Evolutionary conservation across 106 monocot species (phyloP).

Genomic region (Dioscorea dumetorum): DNA sequence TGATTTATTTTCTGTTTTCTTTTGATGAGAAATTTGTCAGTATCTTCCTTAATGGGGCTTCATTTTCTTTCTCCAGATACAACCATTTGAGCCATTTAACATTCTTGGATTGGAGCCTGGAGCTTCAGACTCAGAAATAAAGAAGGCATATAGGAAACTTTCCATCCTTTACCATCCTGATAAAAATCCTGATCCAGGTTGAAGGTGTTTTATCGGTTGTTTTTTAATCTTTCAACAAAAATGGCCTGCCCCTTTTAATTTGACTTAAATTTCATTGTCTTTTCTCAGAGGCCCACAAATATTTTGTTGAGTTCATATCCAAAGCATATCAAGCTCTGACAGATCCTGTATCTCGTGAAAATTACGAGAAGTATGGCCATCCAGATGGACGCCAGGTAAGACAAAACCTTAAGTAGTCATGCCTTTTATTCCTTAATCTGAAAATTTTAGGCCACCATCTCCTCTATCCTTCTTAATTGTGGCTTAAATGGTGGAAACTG

Average conservation of each 20-base stretch:
- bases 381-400: constrained; percentile 85
- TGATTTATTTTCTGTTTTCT: neutral
- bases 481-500: too few species aligned
- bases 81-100: constrained; percentile 85
- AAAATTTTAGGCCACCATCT: too few species aligned
- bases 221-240: neutral
- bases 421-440: too few species aligned
- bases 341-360: constrained; percentile 74
- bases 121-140: constrained; percentile 88
- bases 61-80: constrained; percentile 32
- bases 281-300: constrained; percentile 76
- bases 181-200: constrained; percentile 99
- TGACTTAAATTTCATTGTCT: constrained; percentile 6
- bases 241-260: neutral
- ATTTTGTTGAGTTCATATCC: constrained; percentile 73
- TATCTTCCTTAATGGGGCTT: neutral
- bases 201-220: neutral
- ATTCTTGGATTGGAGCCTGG: constrained; percentile 88
- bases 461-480: too few species aligned
- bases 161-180: constrained; percentile 97
- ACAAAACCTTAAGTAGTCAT: neutral
- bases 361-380: constrained; percentile 93
- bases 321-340: constrained; percentile 86
- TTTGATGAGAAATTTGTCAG: neutral
- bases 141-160: constrained; percentile 89